Evolutionary conservation across 257 asterid genomes (phyloP), one percentile per base, ranked within the genome.

Genomic region (Haberlea rhodopensis): DNA sequence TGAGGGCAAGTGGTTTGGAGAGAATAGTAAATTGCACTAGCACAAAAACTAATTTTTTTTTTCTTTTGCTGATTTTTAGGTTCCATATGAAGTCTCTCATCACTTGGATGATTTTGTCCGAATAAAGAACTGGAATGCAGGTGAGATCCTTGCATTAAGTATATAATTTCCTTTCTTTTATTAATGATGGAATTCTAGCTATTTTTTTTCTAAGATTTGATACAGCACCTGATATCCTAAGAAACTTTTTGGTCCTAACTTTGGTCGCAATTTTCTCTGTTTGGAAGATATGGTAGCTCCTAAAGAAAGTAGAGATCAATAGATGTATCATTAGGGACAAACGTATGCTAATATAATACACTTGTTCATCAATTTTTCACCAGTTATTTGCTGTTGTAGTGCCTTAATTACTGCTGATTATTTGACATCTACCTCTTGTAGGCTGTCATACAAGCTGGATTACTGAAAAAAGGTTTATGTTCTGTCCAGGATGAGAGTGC

Each of bases 401-500:
- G 25, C 63, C 66, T 45, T 62, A 57, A 52, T 27, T 53, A 59
- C 55, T 62, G 48, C 19, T 69, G 65, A 72, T 64, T 65, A 57
- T 69, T 54, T 54, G 29, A 46, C 40, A 71, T 54, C 72, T 65
- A 37, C 66, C 53, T 66, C 63, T 66, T 71, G 43, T 76, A 91
- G 98, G 79, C 51, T 72, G 85, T 91, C 75, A 82, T 85, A 68
- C 96, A 83, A 84, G 94, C 95, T 65, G 98, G 96, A 60, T 78
- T 88, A 58, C 87, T 91, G 65, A 85, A 74, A 76, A 88, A 63
- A 34, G 98, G 98, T 55, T 73, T 91, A 6, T 89, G 96, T 76
- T 81, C 96, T 0, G 96, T 91, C 80, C 98, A 91, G 76, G 98
- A 91, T 76, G 98, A 89, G 84, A 89, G 96, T 78, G 96, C 98